Conservation (phyloP, 352 stramenopile species). For the Phytopythium chamaehyphon region DNA sequence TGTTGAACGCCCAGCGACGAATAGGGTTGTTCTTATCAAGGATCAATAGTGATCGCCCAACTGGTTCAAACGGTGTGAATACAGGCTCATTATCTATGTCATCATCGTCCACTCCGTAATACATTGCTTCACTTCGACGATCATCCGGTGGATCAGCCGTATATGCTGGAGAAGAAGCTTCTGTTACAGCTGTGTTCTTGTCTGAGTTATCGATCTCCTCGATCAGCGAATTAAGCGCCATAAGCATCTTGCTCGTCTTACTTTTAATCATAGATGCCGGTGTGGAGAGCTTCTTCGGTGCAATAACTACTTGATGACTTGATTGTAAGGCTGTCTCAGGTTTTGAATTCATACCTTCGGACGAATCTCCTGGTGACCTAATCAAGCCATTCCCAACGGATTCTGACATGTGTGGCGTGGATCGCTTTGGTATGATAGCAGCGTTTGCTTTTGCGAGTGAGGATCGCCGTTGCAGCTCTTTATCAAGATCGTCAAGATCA, state of each 20-base stretch:
- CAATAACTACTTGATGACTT: neutral
- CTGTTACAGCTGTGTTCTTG: neutral
- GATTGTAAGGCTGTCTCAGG: neutral
- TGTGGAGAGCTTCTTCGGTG: neutral
- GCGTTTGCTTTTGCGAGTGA: neutral
- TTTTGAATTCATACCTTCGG: neutral
- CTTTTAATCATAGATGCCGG: neutral
- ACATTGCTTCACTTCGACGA: neutral
- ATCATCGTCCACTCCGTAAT: conserved; percentile 2
- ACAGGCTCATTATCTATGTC: conserved; percentile 5
- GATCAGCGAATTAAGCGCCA: conserved; percentile 4
- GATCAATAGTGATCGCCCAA: conserved; percentile 37
- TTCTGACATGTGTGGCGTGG: neutral
- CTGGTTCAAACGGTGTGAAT: neutral
- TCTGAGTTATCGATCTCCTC: conserved; percentile 1
- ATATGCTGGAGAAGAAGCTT: neutral
- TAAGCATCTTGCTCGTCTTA: conserved; percentile 5
- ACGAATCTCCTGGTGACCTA: neutral
- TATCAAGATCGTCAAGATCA: conserved; percentile 14
- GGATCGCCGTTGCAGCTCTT: conserved; percentile 11
- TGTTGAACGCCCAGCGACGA: conserved; percentile 27
- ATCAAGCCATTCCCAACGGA: neutral
- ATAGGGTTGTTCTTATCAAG: conserved; percentile 40
- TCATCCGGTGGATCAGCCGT: neutral
- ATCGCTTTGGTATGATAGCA: neutral